These are phyloP conservation scores for Polymyxa betae DNA, from an alignment of 208 protist species.

Conservation along the genomic window DNA sequence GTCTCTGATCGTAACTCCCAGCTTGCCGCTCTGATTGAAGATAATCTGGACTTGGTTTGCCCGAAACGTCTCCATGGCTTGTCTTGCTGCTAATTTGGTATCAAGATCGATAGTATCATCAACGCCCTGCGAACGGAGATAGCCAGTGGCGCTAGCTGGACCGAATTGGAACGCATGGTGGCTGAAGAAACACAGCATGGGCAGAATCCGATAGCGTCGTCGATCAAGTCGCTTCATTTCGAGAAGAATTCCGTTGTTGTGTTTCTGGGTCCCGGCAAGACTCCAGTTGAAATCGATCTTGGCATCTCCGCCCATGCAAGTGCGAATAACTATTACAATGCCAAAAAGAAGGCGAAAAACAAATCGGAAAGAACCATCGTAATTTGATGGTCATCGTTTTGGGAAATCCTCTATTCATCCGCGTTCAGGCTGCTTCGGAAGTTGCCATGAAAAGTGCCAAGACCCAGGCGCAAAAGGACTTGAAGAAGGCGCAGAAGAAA, in stretches of 20 bases:
- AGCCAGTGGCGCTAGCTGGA: constrained; percentile 11
- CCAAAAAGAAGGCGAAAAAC: constrained; percentile 2
- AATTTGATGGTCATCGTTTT: neutral
- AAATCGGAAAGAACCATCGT: constrained; percentile 40
- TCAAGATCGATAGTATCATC: constrained; percentile 4
- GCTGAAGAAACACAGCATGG: constrained; percentile 3
- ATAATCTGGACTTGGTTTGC: constrained; percentile 36
- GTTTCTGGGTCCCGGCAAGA: neutral
- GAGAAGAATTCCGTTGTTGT: neutral
- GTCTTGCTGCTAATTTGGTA: neutral
- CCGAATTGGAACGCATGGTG: constrained; percentile 6
- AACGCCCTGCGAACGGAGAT: neutral
- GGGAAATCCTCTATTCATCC: neutral
- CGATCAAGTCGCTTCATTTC: constrained; percentile 33
- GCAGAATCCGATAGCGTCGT: neutral
- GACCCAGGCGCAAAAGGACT: neutral
- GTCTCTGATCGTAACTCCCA: neutral
- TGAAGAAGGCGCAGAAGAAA: constrained; percentile 35
- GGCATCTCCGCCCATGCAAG: neutral
- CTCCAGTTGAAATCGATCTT: neutral
- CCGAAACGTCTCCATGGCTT: neutral
- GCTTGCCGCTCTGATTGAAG: neutral
- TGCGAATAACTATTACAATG: constrained; percentile 9
- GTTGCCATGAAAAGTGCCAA: constrained; percentile 13
- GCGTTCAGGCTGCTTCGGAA: neutral